Evolutionary conservation across 306 rosid species (phyloP), one percentile per base, ranked within the genome.

Genomic region (Castanopsis chinensis): DNA sequence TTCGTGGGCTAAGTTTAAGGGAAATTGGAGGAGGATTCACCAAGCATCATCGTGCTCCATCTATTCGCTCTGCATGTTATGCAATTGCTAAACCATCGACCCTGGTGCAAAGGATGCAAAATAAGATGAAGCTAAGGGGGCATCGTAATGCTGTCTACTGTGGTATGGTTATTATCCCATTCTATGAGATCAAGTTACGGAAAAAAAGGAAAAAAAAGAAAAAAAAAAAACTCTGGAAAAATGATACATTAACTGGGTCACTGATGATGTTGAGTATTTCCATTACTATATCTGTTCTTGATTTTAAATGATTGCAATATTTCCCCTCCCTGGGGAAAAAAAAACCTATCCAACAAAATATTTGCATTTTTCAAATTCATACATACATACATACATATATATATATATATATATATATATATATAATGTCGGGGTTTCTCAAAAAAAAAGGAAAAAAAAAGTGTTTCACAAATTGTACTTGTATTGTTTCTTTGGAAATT

Each of bases 1-100:
- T 93, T 80, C 97, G 80, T 72, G 98, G 95, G 61, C 79, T 93
- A 70, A 80, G 80, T 77, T 86, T 93, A 72, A 87, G 98, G 87
- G 98, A 93, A 83, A 88, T 93, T 61, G 97, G 97, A 73, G 98
- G 98, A 61, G 98, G 98, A 73, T 93, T 93, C 63, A 79, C 89
- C 30, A 93, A 88, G 80, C 97, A 93, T 57, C 95, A 93, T 71
- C 97, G 95, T 58, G 88, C 98, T 76, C 92, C 98, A 67, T 91
- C 93, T 45, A 85, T 91, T 83, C 95, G 94, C 52, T 87, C 95
- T 85, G 98, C 93, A 32, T 93, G 98, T 77, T 93, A 91, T 87
- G 97, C 95, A 56, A 87, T 93, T 77, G 97, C 97, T 79, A 91
- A 90, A 81, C 98, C 98, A 75, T 91, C 91, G n/a, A 93, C 97